A percentile compares a stretch with the other conserved stretches of the same genome.
These are phyloP conservation scores for Nakaseomyces glabratus DNA, from an alignment of 1,139 yeast genomes.

Conservation along the genomic window DNA sequence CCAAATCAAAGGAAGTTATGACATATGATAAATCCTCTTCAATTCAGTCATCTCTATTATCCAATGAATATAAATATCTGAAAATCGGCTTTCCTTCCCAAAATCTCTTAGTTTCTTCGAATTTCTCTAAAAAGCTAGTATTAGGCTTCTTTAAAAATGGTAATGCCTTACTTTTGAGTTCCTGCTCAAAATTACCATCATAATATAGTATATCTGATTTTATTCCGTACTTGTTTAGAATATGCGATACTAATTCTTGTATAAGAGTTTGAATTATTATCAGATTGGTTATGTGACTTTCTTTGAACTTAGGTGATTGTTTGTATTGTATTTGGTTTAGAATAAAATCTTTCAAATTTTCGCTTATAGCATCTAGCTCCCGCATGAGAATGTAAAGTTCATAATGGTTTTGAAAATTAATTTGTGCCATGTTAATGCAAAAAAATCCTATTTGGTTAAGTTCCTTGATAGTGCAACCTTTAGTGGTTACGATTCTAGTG, in stretches of 20 bases:
- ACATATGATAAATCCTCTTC: no score
- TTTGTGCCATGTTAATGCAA: slow-evolving; percentile 17
- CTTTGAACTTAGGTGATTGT: no score
- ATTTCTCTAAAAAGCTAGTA: no score
- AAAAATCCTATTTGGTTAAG: slow-evolving; percentile 17
- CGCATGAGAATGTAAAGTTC: slow-evolving; percentile 19
- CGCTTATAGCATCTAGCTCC: slow-evolving; percentile 18
- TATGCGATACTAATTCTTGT: slow-evolving; percentile 11
- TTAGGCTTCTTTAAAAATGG: no score
- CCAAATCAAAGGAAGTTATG: no score
- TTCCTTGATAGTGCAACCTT: slow-evolving; percentile 8
- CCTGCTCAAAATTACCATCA: slow-evolving; percentile 13
- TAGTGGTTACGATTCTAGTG: slow-evolving; percentile 8
- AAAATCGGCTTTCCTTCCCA: not conserved
- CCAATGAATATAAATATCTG: not conserved
- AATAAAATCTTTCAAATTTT: slow-evolving; percentile 21
- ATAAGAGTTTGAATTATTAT: slow-evolving; percentile 11
- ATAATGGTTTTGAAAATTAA: slow-evolving; percentile 18
- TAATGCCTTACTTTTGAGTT: slow-evolving; percentile 12
- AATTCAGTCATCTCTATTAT: slow-evolving; percentile 1
- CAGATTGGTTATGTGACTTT: not conserved
- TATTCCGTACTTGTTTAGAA: slow-evolving; percentile 14
- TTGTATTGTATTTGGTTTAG: slow-evolving; percentile 14
- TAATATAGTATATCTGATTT: slow-evolving; percentile 11
- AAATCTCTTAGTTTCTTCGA: not conserved